These are phyloP conservation scores for Nitzschia putrida DNA, from an alignment of 108 stramenopile genomes.

Conservation along the genomic window DNA sequence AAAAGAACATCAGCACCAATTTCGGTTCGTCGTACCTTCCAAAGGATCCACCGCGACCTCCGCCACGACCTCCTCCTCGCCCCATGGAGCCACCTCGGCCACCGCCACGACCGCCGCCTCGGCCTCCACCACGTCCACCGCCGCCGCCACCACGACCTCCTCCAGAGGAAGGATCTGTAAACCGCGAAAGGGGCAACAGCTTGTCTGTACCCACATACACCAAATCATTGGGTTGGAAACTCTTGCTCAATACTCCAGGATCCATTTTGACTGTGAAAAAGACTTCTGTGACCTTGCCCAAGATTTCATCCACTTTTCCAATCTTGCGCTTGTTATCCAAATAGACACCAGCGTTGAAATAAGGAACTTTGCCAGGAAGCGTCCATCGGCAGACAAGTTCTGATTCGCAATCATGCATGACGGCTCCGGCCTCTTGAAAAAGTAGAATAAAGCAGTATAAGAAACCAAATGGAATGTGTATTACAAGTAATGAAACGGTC, in stretches of 20 bases:
- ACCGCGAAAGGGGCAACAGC: slow-evolving; percentile 87
- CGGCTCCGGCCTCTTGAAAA: slow-evolving; percentile 67
- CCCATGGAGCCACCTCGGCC: slow-evolving; percentile 65
- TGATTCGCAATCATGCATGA: slow-evolving; percentile 83
- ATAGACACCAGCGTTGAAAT: slow-evolving; percentile 98
- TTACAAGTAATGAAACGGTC: too few species aligned
- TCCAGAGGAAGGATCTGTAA: slow-evolving; percentile 79
- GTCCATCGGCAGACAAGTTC: slow-evolving; percentile 80
- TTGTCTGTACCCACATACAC: slow-evolving; percentile 94
- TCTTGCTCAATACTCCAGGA: slow-evolving; percentile 86
- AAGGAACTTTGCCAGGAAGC: slow-evolving; percentile 87
- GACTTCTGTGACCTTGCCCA: slow-evolving; percentile 91
- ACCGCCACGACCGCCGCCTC: slow-evolving; percentile 49
- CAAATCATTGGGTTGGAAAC: slow-evolving; percentile 88
- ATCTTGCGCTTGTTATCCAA: slow-evolving; percentile 98
- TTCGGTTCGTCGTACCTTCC: slow-evolving; percentile 8
- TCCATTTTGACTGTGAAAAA: slow-evolving; percentile 98
- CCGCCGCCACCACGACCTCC: slow-evolving; percentile 69
- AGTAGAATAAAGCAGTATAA: background rate
- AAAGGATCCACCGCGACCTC: slow-evolving; percentile 46
- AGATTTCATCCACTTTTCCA: slow-evolving; percentile 98
- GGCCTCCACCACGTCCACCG: slow-evolving; percentile 45
- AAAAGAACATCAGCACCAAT: background rate
- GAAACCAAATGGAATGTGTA: background rate
- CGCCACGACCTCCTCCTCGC: slow-evolving; percentile 52